Evolutionary conservation across 352 stramenopile species (phyloP), one percentile per base, ranked within the genome.

Genomic region (Blastocystis sp.): DNA sequence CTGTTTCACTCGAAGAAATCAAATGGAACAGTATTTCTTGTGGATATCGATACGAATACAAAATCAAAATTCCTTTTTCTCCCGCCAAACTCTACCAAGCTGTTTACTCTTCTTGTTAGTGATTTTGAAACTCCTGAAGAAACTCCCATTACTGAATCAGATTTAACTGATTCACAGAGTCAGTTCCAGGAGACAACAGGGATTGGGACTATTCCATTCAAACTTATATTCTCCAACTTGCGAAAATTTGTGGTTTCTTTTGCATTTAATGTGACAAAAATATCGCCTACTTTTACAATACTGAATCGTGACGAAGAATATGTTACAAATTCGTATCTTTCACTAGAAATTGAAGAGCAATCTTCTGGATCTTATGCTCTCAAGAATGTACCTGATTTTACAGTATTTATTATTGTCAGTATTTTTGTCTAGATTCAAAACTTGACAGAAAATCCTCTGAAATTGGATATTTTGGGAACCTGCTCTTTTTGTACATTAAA

Each of bases 161-260:
- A 43, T 26, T 30, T 26, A 41, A 79, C 59, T 62, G 20, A 37
- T 9, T 63, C 13, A 43, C 20, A 11, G 70, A 81, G 1, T n/a
- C 68, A 26, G 18, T 59, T 79, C 53, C 24, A 20, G 3, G 45
- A 75, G 0, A 75, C 64, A 41, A 6, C 37, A 24, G 64, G 45
- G 24, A 39, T 47, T 55, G 5, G 66, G 50, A 20, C 39, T 20
- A 45, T 78, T 54, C 66, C 66, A 34, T 85, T 85, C 13, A 64
- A 65, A 37, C 26, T 85, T 13, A 55, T 66, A 20, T 85, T 85
- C 24, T 85, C 73, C 4, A 85, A 85, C 26, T 55, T 85, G 9
- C 5, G 41, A 7, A 68, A 85, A 37, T 85, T 24, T 47, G 53
- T 62, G 1, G 69, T 85, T 69, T 45, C 73, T 24, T 59, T 62